Percentiles rank a stretch among this genome's conserved stretches.
Conservation (phyloP, 345 rosid genomes). For the Streptanthus diversifolius region DNA sequence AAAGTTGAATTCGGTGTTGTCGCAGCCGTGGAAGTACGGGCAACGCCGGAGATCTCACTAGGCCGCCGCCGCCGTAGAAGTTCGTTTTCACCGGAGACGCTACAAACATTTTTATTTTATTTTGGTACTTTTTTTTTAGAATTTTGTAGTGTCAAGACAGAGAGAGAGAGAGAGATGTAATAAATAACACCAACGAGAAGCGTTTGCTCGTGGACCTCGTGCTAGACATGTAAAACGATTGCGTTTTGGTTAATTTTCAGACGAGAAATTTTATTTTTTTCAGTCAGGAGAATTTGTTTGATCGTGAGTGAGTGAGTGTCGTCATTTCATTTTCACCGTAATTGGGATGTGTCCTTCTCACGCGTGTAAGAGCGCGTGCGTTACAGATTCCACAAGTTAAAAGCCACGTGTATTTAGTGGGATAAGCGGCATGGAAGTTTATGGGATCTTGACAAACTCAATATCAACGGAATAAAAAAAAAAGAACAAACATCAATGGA, state of each 20-base stretch:
- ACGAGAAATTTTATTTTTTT: not conserved
- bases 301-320: not conserved
- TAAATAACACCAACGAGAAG: constrained; percentile 5
- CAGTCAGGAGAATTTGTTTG: not conserved
- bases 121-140: not conserved
- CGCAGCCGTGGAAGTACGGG: constrained; percentile 8
- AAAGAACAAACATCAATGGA: no score
- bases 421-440: not conserved
- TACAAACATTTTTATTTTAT: constrained; percentile 36
- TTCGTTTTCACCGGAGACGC: constrained; percentile 42
- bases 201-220: constrained; percentile 33
- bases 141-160: not conserved
- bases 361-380: constrained; percentile 16
- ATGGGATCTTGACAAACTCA: no score
- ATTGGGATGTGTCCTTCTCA: not conserved
- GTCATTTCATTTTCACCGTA: constrained; percentile 7
- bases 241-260: not conserved
- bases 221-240: not conserved
- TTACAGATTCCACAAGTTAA: not conserved
- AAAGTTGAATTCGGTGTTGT: not conserved
- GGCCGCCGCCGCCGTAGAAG: constrained; percentile 31
- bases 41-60: constrained; percentile 35
- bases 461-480: no score
- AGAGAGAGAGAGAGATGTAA: constrained; percentile 1
- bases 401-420: not conserved